Percentiles rank a stretch among this genome's conserved stretches.
These are phyloP conservation scores for Neckera pumila DNA, from an alignment of 225 moss, liverwort and hornwort species.

Conservation along the genomic window DNA sequence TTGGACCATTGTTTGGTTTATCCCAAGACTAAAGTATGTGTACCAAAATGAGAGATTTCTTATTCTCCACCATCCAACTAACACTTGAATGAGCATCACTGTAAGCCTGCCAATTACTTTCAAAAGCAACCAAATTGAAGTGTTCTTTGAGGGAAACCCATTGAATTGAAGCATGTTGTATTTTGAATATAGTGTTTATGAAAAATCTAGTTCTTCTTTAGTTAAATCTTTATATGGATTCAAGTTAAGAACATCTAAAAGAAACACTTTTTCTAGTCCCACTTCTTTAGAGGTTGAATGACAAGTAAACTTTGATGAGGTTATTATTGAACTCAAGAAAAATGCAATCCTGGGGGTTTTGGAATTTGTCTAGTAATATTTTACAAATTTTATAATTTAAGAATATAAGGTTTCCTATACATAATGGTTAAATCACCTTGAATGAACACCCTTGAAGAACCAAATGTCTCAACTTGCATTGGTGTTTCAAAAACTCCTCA, in stretches of 20 bases:
- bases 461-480: not conserved
- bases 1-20: not conserved
- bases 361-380: not conserved
- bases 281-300: not conserved
- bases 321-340: not conserved
- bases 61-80: no score
- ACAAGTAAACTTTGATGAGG: not conserved
- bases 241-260: not conserved
- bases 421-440: not conserved
- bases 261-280: no score
- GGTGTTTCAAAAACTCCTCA: not conserved
- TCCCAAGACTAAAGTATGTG: not conserved
- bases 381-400: not conserved
- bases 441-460: no score
- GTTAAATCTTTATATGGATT: not conserved
- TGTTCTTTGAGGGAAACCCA: not conserved
- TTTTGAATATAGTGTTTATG: not conserved
- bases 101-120: not conserved
- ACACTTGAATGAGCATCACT: not conserved
- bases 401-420: not conserved
- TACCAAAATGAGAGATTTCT: no score
- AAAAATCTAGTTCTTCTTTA: not conserved
- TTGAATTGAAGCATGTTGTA: not conserved
- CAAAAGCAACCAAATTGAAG: not conserved
- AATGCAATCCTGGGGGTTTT: not conserved